Evolutionary conservation across 1,284 basidiomycete genomes (phyloP), one percentile per base, ranked within the genome.

Genomic region (Microbotryomycetes sp.): DNA sequence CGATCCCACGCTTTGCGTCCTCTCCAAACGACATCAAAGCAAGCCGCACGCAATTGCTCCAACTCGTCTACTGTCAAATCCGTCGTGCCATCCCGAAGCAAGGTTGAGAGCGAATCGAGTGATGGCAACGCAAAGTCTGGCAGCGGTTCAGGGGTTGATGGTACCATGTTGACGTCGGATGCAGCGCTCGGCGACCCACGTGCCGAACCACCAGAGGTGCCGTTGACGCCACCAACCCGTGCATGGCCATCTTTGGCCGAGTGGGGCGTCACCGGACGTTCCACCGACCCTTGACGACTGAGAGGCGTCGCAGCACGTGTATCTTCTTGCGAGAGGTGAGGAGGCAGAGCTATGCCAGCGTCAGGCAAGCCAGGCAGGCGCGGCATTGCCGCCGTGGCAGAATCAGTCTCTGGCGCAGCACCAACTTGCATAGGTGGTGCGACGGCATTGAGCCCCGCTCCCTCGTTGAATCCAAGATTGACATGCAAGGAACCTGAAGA

Each of bases 21-120:
- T 22, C 83, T 79, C 92, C 93, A 97, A 22, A 97, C 81, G 32
- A 80, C 80, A 55, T 86, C 84, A 49, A 92, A 83, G 67, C 85
- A 87, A 1, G 83, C 84, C 4, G 94, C 92, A 3, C 96, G 84
- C 6, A 97, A 80, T 74, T 97, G 92, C 73, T 97, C 93, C 3
- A 98, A 82, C 74, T 97, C 86, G 72, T 98, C 94, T 50, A 97
- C 81, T 26, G 80, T 88, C 49, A 92, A 77, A 1, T 72, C 71
- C 1, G 68, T 74, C 1, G 90, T 93, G 50, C 74, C 73, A 25
- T 81, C 77, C 31, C 77, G 77, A 30, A 89, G 74, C 56, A 78
- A 76, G 14, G 72, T 58, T 61, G 78, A 74, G 1, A 91, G 77
- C 23, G 80, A 72, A 0, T 68, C 68, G 6, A 89, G 67, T 30